Evolutionary conservation across 2,329 filamentous ascomycete genomes (phyloP), one percentile per base, ranked within the genome.

Genomic region (Fusarium aywerte): DNA sequence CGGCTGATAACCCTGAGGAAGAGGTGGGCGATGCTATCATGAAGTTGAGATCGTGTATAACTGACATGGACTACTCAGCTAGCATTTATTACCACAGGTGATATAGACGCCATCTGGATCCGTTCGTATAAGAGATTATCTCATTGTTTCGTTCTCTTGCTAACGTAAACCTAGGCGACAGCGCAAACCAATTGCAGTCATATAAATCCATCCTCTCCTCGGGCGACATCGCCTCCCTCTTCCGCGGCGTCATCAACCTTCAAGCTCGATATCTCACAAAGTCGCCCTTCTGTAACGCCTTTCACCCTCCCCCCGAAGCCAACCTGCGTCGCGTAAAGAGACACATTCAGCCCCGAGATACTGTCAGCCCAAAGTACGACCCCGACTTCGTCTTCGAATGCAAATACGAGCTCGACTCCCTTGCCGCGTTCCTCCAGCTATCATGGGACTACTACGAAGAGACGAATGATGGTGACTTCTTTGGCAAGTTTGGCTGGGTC

Each of bases 71-170:
- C n/a, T 11, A 7, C 21, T 27, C 51, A 88, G 60, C 90, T 95
- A 68, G 90, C 88, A 49, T 95, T 94, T 75, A 87, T 94, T 62
- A 91, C 94, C 32, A 96, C 92, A 0, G 93, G 92, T 29, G 92
- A 96, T 73, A 97, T 97, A 76, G 90, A 96, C 69, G 94, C 95
- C 1, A 93, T 97, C 80, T 98, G 95, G 95, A 82, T 97, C 51
- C 89, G 95, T n/a, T n/a, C n/a, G n/a, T n/a, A n/a, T n/a, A n/a
- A n/a, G n/a, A n/a, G n/a, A n/a, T n/a, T n/a, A n/a, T n/a, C n/a
- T n/a, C n/a, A n/a, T n/a, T n/a, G n/a, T n/a, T n/a, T n/a, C n/a
- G n/a, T n/a, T n/a, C n/a, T n/a, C n/a, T n/a, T n/a, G n/a, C n/a
- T n/a, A n/a, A n/a, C n/a, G n/a, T n/a, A n/a, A n/a, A n/a, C n/a